Conservation (phyloP, 164 flowering plant genomes). For the Tetracentron sinense region DNA sequence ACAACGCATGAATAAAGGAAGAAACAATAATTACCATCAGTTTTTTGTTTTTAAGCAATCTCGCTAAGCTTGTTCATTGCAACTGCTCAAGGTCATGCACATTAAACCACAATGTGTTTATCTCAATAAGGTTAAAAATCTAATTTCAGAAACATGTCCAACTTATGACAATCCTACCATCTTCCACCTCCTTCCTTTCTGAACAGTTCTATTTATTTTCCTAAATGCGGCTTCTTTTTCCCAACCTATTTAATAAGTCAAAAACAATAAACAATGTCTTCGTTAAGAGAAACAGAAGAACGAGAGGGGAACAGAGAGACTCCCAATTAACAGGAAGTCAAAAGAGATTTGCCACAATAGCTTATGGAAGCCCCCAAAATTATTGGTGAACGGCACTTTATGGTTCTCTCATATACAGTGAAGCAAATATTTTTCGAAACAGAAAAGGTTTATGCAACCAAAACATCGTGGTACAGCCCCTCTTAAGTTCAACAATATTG, state of each 20-base stretch:
- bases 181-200: conserved; percentile 34
- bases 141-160: conserved; percentile 7
- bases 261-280: neutral
- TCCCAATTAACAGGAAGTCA: neutral
- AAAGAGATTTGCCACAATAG: neutral
- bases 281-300: neutral
- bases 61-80: conserved; percentile 77
- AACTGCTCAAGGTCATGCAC: conserved; percentile 69
- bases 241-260: conserved; percentile 35
- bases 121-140: conserved; percentile 1
- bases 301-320: neutral
- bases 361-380: too few species aligned
- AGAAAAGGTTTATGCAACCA: neutral
- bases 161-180: conserved; percentile 32
- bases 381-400: too few species aligned
- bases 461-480: conserved; percentile 53
- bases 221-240: conserved; percentile 44
- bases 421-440: conserved; percentile 1
- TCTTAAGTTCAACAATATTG: conserved; percentile 44
- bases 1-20: neutral
- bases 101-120: conserved; percentile 9
- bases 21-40: conserved; percentile 51
- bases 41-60: conserved; percentile 68
- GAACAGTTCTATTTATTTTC: conserved; percentile 40
- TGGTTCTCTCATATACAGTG: neutral